These are phyloP conservation scores for Daldinia sp. DNA, from an alignment of 2,329 filamentous ascomycete species.

Conservation along the genomic window DNA sequence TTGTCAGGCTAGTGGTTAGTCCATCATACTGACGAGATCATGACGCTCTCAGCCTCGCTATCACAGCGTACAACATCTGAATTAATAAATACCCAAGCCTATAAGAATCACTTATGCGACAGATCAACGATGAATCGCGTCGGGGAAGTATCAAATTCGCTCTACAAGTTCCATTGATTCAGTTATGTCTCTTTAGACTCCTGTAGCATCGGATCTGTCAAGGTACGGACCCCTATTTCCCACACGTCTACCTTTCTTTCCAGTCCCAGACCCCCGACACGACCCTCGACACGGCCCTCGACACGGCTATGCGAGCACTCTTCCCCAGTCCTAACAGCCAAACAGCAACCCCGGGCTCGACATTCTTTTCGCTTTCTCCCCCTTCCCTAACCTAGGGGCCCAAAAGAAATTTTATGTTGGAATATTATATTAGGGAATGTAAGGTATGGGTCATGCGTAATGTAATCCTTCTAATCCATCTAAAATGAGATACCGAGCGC, in stretches of 20 bases:
- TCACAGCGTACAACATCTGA: not conserved
- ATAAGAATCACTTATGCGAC: not conserved
- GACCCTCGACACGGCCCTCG: constrained; percentile 9
- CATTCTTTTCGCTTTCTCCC: constrained; percentile 16
- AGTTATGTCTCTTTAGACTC: constrained; percentile 19
- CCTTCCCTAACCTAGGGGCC: constrained; percentile 1
- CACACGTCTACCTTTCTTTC: constrained; percentile 4
- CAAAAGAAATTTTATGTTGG: constrained; percentile 27
- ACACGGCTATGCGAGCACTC: constrained; percentile 1
- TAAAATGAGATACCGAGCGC: constrained; percentile 38
- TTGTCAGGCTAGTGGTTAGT: too few species aligned
- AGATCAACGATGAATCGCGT: not conserved
- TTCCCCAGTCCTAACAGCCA: not conserved
- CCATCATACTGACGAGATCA: not conserved
- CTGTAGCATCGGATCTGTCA: constrained; percentile 12
- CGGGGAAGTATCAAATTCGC: not conserved
- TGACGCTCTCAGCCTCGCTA: not conserved
- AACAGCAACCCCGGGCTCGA: constrained; percentile 1
- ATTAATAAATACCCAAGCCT: not conserved
- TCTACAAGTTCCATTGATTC: constrained; percentile 20
- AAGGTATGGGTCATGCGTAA: constrained; percentile 29
- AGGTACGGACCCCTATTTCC: constrained; percentile 4
- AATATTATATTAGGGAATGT: constrained; percentile 40
- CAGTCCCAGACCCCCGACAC: constrained; percentile 6
- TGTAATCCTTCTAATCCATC: constrained; percentile 43